phyloP scores from a whole-genome alignment of 768 basidiomycete species.

The Pholiota microspora region DNA sequence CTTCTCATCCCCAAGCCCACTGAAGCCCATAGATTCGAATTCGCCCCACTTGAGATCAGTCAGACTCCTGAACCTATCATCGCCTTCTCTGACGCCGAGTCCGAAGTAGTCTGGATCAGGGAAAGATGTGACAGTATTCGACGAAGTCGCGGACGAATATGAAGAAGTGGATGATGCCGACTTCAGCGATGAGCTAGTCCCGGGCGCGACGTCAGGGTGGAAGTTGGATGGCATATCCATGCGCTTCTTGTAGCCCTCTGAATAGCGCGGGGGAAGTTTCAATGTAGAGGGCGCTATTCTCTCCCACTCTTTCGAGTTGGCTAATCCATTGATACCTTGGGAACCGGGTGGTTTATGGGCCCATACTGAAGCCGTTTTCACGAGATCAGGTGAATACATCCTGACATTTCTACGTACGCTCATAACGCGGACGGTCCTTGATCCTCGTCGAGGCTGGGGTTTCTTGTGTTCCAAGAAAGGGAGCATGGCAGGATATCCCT shows the following conservation, averaged over 20 bases:
- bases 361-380: conserved; percentile 59
- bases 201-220: conserved; percentile 48
- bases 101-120: conserved; percentile 38
- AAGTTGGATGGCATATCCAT: conserved; percentile 66
- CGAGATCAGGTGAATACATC: conserved; percentile 85
- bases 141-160: conserved; percentile 33
- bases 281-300: conserved; percentile 63
- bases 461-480: conserved; percentile 54
- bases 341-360: conserved; percentile 30
- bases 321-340: conserved; percentile 40
- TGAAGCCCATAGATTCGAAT: conserved; percentile 85
- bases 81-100: conserved; percentile 40
- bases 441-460: conserved; percentile 71
- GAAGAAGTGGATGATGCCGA: conserved; percentile 41
- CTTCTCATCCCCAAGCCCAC: conserved; percentile 52
- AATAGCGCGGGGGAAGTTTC: conserved; percentile 64
- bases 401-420: conserved; percentile 79
- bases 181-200: conserved; percentile 26
- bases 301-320: conserved; percentile 73
- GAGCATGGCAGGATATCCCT: conserved; percentile 83
- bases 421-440: conserved; percentile 73
- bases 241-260: conserved; percentile 72
- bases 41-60: conserved; percentile 91
- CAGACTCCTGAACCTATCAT: conserved; percentile 75
- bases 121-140: conserved; percentile 20